Conservation (phyloP, 2,329 filamentous ascomycete species). For the Sporothrix schenckii region DNA sequence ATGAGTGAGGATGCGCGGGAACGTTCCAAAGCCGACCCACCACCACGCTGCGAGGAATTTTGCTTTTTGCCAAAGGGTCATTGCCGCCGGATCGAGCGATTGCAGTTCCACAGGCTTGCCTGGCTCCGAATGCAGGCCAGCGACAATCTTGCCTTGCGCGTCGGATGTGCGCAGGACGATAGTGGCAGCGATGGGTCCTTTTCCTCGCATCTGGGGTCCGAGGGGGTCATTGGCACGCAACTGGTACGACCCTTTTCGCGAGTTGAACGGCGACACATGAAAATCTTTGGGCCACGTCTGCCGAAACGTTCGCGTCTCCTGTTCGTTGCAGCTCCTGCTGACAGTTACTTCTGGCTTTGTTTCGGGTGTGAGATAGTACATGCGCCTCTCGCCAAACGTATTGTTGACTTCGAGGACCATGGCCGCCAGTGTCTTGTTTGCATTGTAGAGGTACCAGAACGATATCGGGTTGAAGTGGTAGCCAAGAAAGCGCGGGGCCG, state of each 20-base stretch:
- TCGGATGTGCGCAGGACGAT: slow-evolving; percentile 65
- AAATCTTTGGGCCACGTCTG: slow-evolving; percentile 70
- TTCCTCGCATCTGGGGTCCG: slow-evolving; percentile 44
- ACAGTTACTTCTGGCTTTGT: no score
- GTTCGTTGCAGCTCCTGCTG: neutral
- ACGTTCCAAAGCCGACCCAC: slow-evolving; percentile 68
- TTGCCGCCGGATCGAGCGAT: slow-evolving; percentile 51
- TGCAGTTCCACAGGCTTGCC: neutral
- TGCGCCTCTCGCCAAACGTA: slow-evolving; percentile 71
- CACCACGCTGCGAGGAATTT: slow-evolving; percentile 61
- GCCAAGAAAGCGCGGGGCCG: slow-evolving; percentile 68
- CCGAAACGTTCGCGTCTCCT: slow-evolving; percentile 45
- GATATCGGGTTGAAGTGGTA: slow-evolving; percentile 77
- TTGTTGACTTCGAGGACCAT: slow-evolving; percentile 77
- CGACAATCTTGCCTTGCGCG: slow-evolving; percentile 62
- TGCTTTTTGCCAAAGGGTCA: slow-evolving; percentile 50
- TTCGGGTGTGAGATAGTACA: slow-evolving; percentile 57
- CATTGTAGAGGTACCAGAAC: slow-evolving; percentile 76
- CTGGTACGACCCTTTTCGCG: slow-evolving; percentile 58
- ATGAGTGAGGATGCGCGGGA: slow-evolving; percentile 66
- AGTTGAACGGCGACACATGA: slow-evolving; percentile 76
- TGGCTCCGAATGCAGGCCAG: slow-evolving; percentile 59
- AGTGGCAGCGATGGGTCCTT: slow-evolving; percentile 57
- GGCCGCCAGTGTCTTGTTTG: slow-evolving; percentile 58
- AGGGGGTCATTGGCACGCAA: slow-evolving; percentile 55